phyloP scores from a whole-genome alignment of 2,329 filamentous ascomycete species.

The Daldinia sp. region DNA sequence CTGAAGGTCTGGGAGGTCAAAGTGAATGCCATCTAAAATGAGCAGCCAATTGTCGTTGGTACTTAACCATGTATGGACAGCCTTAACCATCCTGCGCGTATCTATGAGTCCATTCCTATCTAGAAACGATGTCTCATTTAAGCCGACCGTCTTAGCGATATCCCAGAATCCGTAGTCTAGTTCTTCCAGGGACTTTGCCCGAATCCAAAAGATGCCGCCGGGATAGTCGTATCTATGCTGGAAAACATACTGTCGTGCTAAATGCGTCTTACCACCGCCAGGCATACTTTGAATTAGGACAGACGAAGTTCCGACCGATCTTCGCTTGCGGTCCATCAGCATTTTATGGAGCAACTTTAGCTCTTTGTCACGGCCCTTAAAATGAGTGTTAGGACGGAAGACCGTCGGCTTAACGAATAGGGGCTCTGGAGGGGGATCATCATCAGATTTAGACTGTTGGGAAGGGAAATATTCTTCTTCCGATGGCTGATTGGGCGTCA shows the following conservation, averaged over 20 bases:
- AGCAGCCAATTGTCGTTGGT: conserved; percentile 73
- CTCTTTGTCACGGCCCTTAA: conserved; percentile 70
- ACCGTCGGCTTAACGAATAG: conserved; percentile 63
- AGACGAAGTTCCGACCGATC: conserved; percentile 69
- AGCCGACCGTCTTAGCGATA: conserved; percentile 69
- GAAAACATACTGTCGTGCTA: conserved; percentile 76
- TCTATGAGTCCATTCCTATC: conserved; percentile 56
- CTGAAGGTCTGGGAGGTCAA: conserved; percentile 67
- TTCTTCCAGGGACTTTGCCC: conserved; percentile 70
- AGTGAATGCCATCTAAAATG: conserved; percentile 74
- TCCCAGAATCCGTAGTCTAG: conserved; percentile 73
- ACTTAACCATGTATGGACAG: conserved; percentile 73
- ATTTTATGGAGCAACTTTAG: conserved; percentile 69
- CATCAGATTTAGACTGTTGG: conserved; percentile 48
- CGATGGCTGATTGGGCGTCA: conserved; percentile 41
- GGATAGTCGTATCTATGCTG: conserved; percentile 69
- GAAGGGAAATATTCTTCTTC: conserved; percentile 49
- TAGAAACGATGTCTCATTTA: conserved; percentile 59
- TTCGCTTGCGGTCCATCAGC: conserved; percentile 67
- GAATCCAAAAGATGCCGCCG: conserved; percentile 77
- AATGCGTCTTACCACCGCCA: conserved; percentile 76
- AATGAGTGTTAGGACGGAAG: conserved; percentile 70
- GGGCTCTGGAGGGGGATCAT: conserved; percentile 44
- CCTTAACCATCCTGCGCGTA: conserved; percentile 63
- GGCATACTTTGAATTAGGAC: conserved; percentile 74